Conservation (phyloP, 306 rosid species). For the Cicer bijugum region DNA sequence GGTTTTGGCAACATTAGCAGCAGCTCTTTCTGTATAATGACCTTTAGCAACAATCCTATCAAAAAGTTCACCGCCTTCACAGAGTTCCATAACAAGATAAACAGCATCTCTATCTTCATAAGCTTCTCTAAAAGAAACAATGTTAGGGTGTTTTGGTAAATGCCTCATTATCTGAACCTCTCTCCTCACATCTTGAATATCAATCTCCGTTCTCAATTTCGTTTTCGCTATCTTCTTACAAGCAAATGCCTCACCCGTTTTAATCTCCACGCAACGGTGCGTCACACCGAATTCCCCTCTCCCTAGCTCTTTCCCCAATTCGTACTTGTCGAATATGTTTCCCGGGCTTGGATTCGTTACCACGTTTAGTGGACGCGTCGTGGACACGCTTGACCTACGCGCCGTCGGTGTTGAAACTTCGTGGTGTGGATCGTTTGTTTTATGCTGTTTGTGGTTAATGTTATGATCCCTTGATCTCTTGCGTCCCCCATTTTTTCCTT, state of each 20-base stretch:
- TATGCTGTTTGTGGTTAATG: not conserved
- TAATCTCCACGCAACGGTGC: constrained; percentile 48
- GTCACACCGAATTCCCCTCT: constrained; percentile 92
- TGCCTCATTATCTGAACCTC: constrained; percentile 88
- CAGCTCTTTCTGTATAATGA: constrained; percentile 91
- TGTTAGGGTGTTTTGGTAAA: constrained; percentile 78
- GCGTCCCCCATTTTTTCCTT: constrained; percentile 44
- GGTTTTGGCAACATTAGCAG: constrained; percentile 72
- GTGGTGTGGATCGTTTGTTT: not conserved
- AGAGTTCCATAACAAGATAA: constrained; percentile 89
- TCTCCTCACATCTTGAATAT: constrained; percentile 78
- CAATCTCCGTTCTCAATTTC: constrained; percentile 79
- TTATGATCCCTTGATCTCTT: constrained; percentile 35
- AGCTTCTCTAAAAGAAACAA: constrained; percentile 78
- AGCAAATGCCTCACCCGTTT: constrained; percentile 58
- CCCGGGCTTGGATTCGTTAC: constrained; percentile 56
- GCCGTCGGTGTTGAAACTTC: not conserved
- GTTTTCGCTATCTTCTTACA: constrained; percentile 83
- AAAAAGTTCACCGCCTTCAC: constrained; percentile 91
- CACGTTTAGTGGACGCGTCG: constrained; percentile 38
- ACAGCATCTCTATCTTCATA: constrained; percentile 83
- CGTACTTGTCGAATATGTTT: constrained; percentile 56
- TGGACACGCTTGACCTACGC: constrained; percentile 37
- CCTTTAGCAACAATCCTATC: constrained; percentile 82
- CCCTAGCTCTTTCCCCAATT: constrained; percentile 74